These are phyloP conservation scores for Cynanchum wilfordii DNA, from an alignment of 257 asterid genomes.

Conservation along the genomic window DNA sequence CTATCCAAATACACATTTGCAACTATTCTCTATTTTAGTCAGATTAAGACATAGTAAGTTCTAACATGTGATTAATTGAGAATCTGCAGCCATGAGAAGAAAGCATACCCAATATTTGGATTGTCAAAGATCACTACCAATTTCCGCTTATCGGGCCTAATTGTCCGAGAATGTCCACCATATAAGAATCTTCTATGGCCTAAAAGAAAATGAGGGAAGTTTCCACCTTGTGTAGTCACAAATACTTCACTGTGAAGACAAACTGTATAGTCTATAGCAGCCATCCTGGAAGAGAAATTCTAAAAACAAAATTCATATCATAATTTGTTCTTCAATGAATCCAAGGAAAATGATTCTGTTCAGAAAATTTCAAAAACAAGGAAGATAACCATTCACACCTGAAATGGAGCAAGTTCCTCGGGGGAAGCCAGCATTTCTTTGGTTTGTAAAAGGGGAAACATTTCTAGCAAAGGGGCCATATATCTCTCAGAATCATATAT, in stretches of 20 bases:
- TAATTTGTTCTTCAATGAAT: conserved; percentile 11
- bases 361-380: not conserved
- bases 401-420: conserved; percentile 85
- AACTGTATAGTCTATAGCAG: conserved; percentile 97
- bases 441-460: conserved; percentile 92
- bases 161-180: conserved; percentile 93
- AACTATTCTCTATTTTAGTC: not conserved
- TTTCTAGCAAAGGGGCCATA: conserved; percentile 87
- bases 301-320: conserved; percentile 45
- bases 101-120: conserved; percentile 74
- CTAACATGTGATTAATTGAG: not conserved
- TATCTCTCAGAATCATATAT: conserved; percentile 87
- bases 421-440: conserved; percentile 83
- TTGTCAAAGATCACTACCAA: conserved; percentile 69
- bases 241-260: conserved; percentile 99
- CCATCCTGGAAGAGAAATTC: conserved; percentile 97
- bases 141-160: conserved; percentile 91
- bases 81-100: conserved; percentile 17
- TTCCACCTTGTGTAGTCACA: conserved; percentile 98
- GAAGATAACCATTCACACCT: conserved; percentile 43
- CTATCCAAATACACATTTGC: not conserved
- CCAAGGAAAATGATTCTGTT: not conserved
- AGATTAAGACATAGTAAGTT: not conserved
- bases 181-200: conserved; percentile 90
- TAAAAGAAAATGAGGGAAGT: conserved; percentile 92